Evolutionary conservation across 192 early-diverging fungal species (phyloP), one percentile per base, ranked within the genome.

Genomic region (Coemansia sp.): DNA sequence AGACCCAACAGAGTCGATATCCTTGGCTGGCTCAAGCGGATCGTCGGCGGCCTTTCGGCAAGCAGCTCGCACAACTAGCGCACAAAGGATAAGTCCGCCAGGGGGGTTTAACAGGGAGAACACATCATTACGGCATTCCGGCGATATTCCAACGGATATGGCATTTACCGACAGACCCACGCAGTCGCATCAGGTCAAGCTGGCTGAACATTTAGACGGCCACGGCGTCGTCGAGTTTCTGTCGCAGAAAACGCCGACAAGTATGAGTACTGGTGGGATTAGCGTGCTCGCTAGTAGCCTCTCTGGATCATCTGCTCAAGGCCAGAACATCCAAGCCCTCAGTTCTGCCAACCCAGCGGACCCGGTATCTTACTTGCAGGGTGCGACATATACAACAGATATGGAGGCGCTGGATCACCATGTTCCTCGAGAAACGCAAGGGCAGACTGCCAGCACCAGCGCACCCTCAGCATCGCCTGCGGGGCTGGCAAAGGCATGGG

Each of bases 161-260:
- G 17, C 5, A 9, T 36, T 35, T 36, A 9, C 55, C 35, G 13
- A 15, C 5, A 33, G 29, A 17, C 2, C 5, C 15, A 34, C 29
- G 29, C 55, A 57, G 34, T 99, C 96, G 81, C 90, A 99, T 77
- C 96, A 93, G 58, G 89, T 87, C 63, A 93, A 85, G 70, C 89
- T 91, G 35, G 87, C 88, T n/a, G 69, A 81, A 23, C 22, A 62
- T 32, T 38, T 81, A 13, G 79, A 81, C 35, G 79, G 79, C 1
- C 73, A 33, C 14, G 64, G 62, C 1, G 79, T 81, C 3, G 42
- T 62, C 0, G 70, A 72, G 9, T 73, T 81, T 57, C 64, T 81
- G 19, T 66, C 69, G 41, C 69, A 71, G 11, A 59, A 54, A n/a
- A 62, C 63, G 66, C 79, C 79, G 17, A 61, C 79, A 34, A 63